Conservation (phyloP, 2,329 filamentous ascomycete genomes). For the Colletotrichum sp. region DNA sequence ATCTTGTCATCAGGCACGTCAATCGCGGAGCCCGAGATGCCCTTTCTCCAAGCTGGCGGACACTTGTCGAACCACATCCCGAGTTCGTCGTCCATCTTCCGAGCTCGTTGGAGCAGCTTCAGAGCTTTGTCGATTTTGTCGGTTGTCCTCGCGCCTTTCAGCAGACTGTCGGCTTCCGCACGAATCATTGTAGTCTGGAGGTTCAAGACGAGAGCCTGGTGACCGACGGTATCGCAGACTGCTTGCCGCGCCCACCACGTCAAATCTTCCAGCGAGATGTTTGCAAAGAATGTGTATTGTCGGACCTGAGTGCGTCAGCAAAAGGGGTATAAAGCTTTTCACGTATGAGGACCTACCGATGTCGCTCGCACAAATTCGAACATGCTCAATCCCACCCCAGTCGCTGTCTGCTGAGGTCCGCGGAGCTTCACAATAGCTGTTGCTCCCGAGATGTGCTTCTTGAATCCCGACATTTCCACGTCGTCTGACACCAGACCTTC, state of each 20-base stretch:
- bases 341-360: constrained; percentile 17
- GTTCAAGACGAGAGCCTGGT: constrained; percentile 27
- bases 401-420: constrained; percentile 17
- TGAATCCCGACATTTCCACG: constrained; percentile 23
- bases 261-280: constrained; percentile 25
- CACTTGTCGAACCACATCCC: constrained; percentile 25
- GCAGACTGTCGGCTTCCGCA: constrained; percentile 26
- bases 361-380: constrained; percentile 28
- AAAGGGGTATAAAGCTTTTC: background rate
- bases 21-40: constrained; percentile 21
- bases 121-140: constrained; percentile 26
- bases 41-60: constrained; percentile 25
- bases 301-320: constrained; percentile 17
- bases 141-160: constrained; percentile 20
- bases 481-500: constrained; percentile 25
- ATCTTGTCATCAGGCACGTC: constrained; percentile 22
- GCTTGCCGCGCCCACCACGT: constrained; percentile 27
- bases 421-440: constrained; percentile 26
- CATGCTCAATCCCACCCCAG: constrained; percentile 26
- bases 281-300: constrained; percentile 27
- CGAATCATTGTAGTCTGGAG: constrained; percentile 28
- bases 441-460: constrained; percentile 26
- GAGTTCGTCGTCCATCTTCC: constrained; percentile 24
- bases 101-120: constrained; percentile 23
- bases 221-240: constrained; percentile 24